Conservation (phyloP, 1,139 yeast species). For the Nakaseomyces glabratus region DNA sequence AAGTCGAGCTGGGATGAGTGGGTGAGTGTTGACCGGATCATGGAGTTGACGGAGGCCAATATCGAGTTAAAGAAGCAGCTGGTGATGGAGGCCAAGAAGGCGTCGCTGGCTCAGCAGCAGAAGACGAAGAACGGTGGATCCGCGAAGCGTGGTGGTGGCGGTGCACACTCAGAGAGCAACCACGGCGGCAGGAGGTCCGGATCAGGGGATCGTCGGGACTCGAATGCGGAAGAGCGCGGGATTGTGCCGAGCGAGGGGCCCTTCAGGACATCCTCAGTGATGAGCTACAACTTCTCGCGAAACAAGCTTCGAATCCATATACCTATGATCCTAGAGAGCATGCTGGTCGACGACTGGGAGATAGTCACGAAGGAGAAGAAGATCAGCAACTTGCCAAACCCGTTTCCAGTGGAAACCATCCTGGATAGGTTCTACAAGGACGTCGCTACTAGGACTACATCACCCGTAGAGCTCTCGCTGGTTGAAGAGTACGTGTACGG, state of each 20-base stretch:
- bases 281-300: neutral
- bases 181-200: too few relatives aligned
- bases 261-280: neutral
- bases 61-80: slow-evolving; percentile 55
- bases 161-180: slow-evolving; percentile 5
- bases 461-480: slow-evolving; percentile 44
- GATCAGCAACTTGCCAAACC: slow-evolving; percentile 53
- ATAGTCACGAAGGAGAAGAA: slow-evolving; percentile 70
- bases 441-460: slow-evolving; percentile 20
- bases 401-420: slow-evolving; percentile 43
- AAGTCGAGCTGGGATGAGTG: slow-evolving; percentile 95
- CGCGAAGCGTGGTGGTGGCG: slow-evolving; percentile 1
- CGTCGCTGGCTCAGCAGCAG: slow-evolving; percentile 12
- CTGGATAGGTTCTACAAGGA: slow-evolving; percentile 39
- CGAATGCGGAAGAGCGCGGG: too few relatives aligned
- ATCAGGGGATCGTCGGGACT: too few relatives aligned
- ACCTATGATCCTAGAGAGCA: slow-evolving; percentile 57
- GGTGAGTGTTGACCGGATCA: slow-evolving; percentile 64
- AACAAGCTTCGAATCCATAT: slow-evolving; percentile 47
- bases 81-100: slow-evolving; percentile 38
- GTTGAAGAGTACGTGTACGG: slow-evolving; percentile 64
- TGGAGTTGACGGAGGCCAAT: slow-evolving; percentile 64
- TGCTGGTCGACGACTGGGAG: slow-evolving; percentile 92
- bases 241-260: too few relatives aligned
- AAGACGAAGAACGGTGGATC: slow-evolving; percentile 9